Percentiles rank a stretch among this genome's conserved stretches.
Conservation (phyloP, 2,329 filamentous ascomycete species). For the Fusarium siculi region DNA sequence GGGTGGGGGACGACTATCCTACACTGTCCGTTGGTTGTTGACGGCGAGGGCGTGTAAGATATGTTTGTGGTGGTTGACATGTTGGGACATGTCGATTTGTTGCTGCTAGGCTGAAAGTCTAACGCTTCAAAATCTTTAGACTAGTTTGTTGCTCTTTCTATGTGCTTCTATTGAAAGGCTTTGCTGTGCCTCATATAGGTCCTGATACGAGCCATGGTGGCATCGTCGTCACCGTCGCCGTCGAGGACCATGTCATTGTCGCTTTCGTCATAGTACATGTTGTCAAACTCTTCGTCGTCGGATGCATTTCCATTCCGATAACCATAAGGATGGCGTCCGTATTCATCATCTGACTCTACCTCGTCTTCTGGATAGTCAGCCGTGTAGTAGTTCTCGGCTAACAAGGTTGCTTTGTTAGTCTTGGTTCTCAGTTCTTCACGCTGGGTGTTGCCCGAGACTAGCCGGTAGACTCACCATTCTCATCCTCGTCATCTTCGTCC, state of each 20-base stretch:
- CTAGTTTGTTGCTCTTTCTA: not conserved
- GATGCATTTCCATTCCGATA: constrained; percentile 65
- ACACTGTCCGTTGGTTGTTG: constrained; percentile 7
- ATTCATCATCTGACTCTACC: constrained; percentile 71
- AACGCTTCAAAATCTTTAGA: constrained; percentile 31
- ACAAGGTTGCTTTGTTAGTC: constrained; percentile 24
- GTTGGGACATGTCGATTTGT: constrained; percentile 5
- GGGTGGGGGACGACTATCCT: not conserved
- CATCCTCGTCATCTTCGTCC: constrained; percentile 70
- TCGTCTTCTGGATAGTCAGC: constrained; percentile 86
- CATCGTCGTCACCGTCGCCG: constrained; percentile 49
- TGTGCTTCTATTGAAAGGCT: constrained; percentile 39
- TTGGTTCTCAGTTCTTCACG: not conserved
- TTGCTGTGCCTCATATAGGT: constrained; percentile 51
- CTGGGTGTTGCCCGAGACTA: not conserved
- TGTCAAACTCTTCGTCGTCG: constrained; percentile 65
- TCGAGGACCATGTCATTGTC: constrained; percentile 54
- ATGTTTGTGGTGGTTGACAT: constrained; percentile 1
- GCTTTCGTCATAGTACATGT: constrained; percentile 51
- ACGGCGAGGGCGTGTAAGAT: not conserved
- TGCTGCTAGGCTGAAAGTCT: constrained; percentile 14
- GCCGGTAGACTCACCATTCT: constrained; percentile 63
- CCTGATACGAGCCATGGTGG: constrained; percentile 53
- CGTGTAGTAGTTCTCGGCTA: constrained; percentile 81
- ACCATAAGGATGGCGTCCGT: constrained; percentile 64